phyloP scores from a whole-genome alignment of 148 eudicot species.

The Limonium bicolor region DNA sequence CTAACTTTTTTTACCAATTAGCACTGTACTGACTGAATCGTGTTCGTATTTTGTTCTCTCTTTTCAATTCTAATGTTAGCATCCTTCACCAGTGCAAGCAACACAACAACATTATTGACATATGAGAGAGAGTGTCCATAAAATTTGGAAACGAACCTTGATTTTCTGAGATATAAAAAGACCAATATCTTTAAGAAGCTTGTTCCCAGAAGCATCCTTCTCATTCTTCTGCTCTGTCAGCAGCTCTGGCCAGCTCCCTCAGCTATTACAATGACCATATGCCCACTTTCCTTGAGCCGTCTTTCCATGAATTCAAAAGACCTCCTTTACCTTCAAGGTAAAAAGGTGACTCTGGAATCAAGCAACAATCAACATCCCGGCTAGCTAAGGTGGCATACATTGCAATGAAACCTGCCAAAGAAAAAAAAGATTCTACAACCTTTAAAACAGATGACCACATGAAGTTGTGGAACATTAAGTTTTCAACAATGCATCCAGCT shows the following conservation, averaged over 20 bases:
- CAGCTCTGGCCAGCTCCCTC: conserved; percentile 98
- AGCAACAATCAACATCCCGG: conserved; percentile 93
- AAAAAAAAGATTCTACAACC: too few relatives aligned
- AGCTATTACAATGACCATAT: conserved; percentile 93
- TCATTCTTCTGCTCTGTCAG: conserved; percentile 37
- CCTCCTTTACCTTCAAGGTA: conserved; percentile 85
- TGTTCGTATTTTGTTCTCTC: too few relatives aligned
- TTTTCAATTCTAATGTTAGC: not conserved
- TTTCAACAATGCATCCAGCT: too few relatives aligned
- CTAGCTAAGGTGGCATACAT: conserved; percentile 97
- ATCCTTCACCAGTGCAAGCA: not conserved
- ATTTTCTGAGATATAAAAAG: conserved; percentile 76
- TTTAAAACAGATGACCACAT: too few relatives aligned
- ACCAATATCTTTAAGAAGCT: conserved; percentile 71
- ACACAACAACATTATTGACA: not conserved
- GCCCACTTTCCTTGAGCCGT: conserved; percentile 81
- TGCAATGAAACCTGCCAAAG: conserved; percentile 90
- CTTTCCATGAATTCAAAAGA: conserved; percentile 67
- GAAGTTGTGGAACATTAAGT: too few relatives aligned
- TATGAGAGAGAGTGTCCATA: not conserved
- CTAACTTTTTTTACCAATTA: too few relatives aligned
- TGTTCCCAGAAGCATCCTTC: conserved; percentile 91
- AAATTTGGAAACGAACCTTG: conserved; percentile 29
- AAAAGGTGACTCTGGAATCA: conserved; percentile 96
- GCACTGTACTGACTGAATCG: not conserved